Percentiles rank a stretch among this genome's conserved stretches.
Conservation (phyloP, 2,329 filamentous ascomycete genomes). For the Phaeomoniella chlamydospora region DNA sequence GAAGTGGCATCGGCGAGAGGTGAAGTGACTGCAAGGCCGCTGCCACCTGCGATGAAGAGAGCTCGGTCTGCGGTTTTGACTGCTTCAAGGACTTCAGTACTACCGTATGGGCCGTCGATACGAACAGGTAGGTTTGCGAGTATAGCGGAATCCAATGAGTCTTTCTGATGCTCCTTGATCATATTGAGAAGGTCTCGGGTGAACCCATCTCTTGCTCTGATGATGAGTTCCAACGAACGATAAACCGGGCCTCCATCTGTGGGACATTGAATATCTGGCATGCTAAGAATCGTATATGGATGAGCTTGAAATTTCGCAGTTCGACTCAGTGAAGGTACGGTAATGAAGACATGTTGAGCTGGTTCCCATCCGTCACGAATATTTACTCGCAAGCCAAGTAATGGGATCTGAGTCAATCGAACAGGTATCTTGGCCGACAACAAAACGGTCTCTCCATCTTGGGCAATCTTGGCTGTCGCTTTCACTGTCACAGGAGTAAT, state of each 20-base stretch:
- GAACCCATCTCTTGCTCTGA: conserved; percentile 47
- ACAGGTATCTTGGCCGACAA: conserved; percentile 15
- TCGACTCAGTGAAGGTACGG: conserved; percentile 38
- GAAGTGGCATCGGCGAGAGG: conserved; percentile 28
- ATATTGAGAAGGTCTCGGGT: conserved; percentile 39
- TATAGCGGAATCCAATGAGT: no score
- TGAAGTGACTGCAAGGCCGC: conserved; percentile 50
- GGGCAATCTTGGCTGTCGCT: conserved; percentile 37
- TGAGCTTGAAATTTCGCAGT: conserved; percentile 45
- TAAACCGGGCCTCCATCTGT: conserved; percentile 34
- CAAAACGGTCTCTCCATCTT: conserved; percentile 42
- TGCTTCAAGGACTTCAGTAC: conserved; percentile 37
- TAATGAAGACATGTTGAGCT: conserved; percentile 50
- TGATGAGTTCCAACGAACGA: conserved; percentile 44
- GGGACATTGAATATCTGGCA: conserved; percentile 27
- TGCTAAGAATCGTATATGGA: conserved; percentile 53
- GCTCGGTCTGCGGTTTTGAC: conserved; percentile 33
- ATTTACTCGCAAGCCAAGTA: no score
- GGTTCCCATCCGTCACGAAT: conserved; percentile 38
- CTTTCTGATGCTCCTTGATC: conserved; percentile 28
- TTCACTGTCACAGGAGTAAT: conserved; percentile 33
- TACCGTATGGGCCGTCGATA: conserved; percentile 53
- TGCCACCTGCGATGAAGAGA: conserved; percentile 47
- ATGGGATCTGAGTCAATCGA: no score
- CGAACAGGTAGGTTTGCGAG: no score